These are phyloP conservation scores for Erodium trifolium DNA, from an alignment of 441 rosid genomes.

Conservation along the genomic window DNA sequence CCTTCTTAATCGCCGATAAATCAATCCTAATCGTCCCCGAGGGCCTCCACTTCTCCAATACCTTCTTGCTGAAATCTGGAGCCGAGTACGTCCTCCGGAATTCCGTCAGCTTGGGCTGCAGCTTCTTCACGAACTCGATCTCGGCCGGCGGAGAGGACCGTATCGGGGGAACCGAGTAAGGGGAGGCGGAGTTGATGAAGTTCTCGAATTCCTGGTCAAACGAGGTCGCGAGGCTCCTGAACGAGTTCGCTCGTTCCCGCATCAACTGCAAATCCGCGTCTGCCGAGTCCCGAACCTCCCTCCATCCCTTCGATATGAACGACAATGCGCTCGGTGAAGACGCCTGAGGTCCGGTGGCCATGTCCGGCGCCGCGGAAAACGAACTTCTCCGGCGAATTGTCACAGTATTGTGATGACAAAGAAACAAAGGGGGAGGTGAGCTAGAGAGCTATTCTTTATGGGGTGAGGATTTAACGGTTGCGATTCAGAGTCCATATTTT, in stretches of 20 bases:
- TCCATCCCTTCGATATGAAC: slow-evolving; percentile 72
- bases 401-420: too few relatives aligned
- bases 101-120: slow-evolving; percentile 83
- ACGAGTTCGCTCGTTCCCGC: slow-evolving; percentile 58
- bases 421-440: too few relatives aligned
- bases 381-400: slow-evolving; percentile 9
- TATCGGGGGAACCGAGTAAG: slow-evolving; percentile 30
- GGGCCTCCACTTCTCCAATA: slow-evolving; percentile 76
- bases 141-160: slow-evolving; percentile 24
- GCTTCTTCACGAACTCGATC: slow-evolving; percentile 47
- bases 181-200: slow-evolving; percentile 42
- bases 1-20: slow-evolving; percentile 69
- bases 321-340: slow-evolving; percentile 59
- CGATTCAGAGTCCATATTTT: slow-evolving; percentile 3
- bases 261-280: slow-evolving; percentile 13
- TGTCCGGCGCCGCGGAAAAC: slow-evolving; percentile 17
- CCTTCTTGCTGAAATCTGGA: slow-evolving; percentile 76
- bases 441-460: slow-evolving; percentile 2
- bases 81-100: slow-evolving; percentile 80
- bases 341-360: not conserved
- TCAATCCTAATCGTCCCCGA: slow-evolving; percentile 66
- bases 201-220: slow-evolving; percentile 85
- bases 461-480: slow-evolving; percentile 29
- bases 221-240: slow-evolving; percentile 68
- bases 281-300: slow-evolving; percentile 79